A percentile compares a stretch with the other conserved stretches of the same genome.
Conservation (phyloP, 2,329 filamentous ascomycete genomes). For the Ascosphaera aggregata region DNA sequence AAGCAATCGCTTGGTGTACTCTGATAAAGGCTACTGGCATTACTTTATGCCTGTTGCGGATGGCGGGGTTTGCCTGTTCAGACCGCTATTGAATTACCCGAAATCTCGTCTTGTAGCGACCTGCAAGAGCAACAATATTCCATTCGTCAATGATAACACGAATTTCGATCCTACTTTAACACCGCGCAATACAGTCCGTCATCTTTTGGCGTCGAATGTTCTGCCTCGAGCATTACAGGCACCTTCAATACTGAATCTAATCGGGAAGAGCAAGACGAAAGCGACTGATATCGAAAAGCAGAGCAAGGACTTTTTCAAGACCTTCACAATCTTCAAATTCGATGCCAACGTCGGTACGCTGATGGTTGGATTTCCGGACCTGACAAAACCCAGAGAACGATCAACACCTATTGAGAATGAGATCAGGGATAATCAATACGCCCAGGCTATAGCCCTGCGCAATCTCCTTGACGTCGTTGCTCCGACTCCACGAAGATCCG, state of each 20-base stretch:
- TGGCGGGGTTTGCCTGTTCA: conserved; percentile 15
- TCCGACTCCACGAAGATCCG: conserved; percentile 18
- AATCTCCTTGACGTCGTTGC: conserved; percentile 26
- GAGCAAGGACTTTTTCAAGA: conserved; percentile 29
- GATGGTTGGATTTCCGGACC: conserved; percentile 10
- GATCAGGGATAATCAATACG: conserved; percentile 5
- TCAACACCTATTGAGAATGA: neutral
- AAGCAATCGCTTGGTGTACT: neutral
- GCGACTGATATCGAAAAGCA: conserved; percentile 24
- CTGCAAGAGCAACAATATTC: conserved; percentile 43
- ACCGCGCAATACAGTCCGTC: conserved; percentile 54
- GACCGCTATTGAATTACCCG: conserved; percentile 24
- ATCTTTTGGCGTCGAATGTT: conserved; percentile 32
- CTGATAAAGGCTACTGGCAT: neutral
- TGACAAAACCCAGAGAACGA: conserved; percentile 3
- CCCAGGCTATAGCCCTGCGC: conserved; percentile 23
- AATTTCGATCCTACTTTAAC: conserved; percentile 61
- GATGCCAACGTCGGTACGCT: conserved; percentile 15
- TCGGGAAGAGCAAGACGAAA: conserved; percentile 26
- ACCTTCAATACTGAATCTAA: conserved; percentile 36
- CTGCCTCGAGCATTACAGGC: conserved; percentile 50
- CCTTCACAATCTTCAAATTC: conserved; percentile 12
- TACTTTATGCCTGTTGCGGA: conserved; percentile 8
- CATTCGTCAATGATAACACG: conserved; percentile 68
- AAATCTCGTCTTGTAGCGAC: conserved; percentile 42